Percentiles rank a stretch among this genome's conserved stretches.
Evolutionary conservation across 2,329 filamentous ascomycete species (phyloP).

Genomic region (Diaporthe destruens): DNA sequence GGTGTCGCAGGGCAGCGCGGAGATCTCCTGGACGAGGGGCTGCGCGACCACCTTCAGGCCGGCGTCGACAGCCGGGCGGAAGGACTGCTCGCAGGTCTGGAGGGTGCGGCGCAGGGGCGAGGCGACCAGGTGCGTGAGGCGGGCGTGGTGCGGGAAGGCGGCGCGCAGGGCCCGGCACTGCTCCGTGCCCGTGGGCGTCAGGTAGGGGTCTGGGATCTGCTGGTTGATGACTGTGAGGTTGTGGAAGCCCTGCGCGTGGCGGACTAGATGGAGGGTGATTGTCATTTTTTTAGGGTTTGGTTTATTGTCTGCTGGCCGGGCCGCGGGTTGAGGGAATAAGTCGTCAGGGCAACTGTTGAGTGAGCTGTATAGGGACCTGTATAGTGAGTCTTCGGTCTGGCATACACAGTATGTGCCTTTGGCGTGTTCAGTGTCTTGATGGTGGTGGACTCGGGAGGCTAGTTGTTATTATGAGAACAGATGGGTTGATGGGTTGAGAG

Average conservation of each 20-base stretch:
- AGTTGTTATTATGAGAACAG: not conserved
- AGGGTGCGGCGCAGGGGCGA: conserved; percentile 86
- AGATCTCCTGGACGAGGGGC: conserved; percentile 84
- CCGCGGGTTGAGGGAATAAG: not conserved
- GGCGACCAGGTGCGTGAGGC: conserved; percentile 78
- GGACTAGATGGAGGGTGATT: conserved; percentile 74
- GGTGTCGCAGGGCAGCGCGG: conserved; percentile 79
- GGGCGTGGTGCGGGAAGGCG: conserved; percentile 73
- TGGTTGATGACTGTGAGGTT: conserved; percentile 81
- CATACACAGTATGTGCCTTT: too few relatives aligned
- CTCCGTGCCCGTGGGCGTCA: conserved; percentile 80
- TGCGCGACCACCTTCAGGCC: conserved; percentile 71
- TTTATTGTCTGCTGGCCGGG: not conserved
- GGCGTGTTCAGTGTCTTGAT: not conserved
- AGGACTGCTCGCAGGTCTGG: conserved; percentile 79
- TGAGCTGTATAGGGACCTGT: not conserved
- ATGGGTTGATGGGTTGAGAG: not conserved
- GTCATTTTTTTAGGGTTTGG: conserved; percentile 55
- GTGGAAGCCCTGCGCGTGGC: conserved; percentile 84
- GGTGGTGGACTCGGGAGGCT: not conserved
- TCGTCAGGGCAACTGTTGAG: not conserved
- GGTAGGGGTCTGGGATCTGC: conserved; percentile 78
- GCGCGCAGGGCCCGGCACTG: conserved; percentile 77
- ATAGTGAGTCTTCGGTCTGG: not conserved
- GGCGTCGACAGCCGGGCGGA: conserved; percentile 67